These are phyloP conservation scores for Chromera velia DNA, from an alignment of 73 alveolate species.

Conservation along the genomic window DNA sequence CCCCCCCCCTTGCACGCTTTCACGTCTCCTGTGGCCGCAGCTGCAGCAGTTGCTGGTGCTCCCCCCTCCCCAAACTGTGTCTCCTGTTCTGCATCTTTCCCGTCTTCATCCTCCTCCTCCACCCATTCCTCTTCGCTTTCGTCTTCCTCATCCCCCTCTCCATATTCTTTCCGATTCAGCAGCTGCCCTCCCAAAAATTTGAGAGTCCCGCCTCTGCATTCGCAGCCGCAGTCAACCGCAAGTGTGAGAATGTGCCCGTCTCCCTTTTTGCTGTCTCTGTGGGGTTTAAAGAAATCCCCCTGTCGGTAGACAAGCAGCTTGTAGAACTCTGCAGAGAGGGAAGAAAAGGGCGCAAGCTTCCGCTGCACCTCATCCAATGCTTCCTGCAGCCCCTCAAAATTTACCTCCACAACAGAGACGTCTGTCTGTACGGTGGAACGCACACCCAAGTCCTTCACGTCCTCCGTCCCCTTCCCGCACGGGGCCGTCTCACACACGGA, in stretches of 20 bases:
- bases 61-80: too few relatives aligned
- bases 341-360: not conserved
- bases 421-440: not conserved
- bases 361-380: not conserved
- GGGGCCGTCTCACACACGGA: slow-evolving; percentile 1
- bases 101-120: too few relatives aligned
- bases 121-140: too few relatives aligned
- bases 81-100: not conserved
- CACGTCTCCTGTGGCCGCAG: too few relatives aligned
- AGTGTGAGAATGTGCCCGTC: slow-evolving; percentile 5
- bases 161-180: too few relatives aligned
- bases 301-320: not conserved
- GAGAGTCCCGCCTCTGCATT: not conserved
- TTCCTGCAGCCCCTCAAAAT: not conserved
- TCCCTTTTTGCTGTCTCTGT: not conserved
- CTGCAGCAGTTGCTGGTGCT: too few relatives aligned
- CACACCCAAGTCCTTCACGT: not conserved
- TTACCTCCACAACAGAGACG: not conserved
- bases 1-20: not conserved
- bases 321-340: not conserved
- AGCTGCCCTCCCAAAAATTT: not conserved
- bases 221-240: slow-evolving; percentile 7
- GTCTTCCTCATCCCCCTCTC: too few relatives aligned
- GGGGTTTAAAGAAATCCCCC: slow-evolving; percentile 10
- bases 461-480: slow-evolving; percentile 3